phyloP scores from a whole-genome alignment of 2,329 filamentous ascomycete species.

The Xylaria hypoxylon region DNA sequence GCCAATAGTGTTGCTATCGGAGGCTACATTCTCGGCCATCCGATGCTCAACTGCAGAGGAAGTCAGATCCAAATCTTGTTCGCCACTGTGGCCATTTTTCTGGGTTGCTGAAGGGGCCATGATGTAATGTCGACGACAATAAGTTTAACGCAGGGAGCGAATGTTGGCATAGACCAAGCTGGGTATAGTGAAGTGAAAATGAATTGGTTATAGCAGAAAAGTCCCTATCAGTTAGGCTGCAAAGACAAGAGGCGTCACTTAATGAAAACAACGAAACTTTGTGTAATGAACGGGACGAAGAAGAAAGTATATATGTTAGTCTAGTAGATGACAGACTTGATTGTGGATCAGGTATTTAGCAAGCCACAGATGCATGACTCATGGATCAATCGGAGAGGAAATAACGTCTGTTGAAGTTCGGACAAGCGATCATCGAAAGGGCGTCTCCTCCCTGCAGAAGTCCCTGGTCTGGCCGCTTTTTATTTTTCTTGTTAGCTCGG shows the following conservation, averaged over 20 bases:
- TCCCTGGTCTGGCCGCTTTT: conserved; percentile 24
- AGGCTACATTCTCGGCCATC: conserved; percentile 51
- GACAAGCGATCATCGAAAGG: conserved; percentile 33
- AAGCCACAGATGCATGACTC: conserved; percentile 34
- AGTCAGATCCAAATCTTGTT: conserved; percentile 64
- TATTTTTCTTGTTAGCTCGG: conserved; percentile 15
- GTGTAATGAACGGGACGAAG: conserved; percentile 1
- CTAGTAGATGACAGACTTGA: not conserved
- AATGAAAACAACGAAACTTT: conserved; percentile 17
- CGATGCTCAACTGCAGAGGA: conserved; percentile 65
- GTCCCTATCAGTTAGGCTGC: not conserved
- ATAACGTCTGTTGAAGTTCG: conserved; percentile 21
- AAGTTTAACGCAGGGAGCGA: not conserved
- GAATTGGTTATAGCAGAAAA: not conserved
- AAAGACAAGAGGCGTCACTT: not conserved
- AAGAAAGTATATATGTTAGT: conserved; percentile 36
- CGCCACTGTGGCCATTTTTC: conserved; percentile 54
- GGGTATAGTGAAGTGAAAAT: not conserved
- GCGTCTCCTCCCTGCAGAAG: conserved; percentile 29
- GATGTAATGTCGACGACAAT: conserved; percentile 34
- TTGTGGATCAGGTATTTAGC: conserved; percentile 38
- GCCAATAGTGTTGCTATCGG: conserved; percentile 47
- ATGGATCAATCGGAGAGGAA: conserved; percentile 36
- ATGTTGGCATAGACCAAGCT: not conserved
- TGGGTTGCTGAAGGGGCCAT: conserved; percentile 63